A percentile compares a stretch with the other conserved stretches of the same genome.
phyloP scores from a whole-genome alignment of 208 protist species.

The Trypanosomatidae sp. region DNA sequence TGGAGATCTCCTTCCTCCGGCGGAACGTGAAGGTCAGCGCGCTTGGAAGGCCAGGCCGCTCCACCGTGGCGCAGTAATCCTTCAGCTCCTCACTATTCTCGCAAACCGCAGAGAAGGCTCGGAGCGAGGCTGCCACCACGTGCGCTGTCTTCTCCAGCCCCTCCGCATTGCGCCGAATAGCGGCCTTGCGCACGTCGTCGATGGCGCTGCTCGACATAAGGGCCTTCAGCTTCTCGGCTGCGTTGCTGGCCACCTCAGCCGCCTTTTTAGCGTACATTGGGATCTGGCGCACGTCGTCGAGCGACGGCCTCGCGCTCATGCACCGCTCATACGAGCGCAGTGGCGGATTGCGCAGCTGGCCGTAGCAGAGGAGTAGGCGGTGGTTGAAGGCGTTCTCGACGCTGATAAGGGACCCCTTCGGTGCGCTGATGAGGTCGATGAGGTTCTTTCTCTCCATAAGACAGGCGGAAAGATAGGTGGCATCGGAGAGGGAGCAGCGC shows the following conservation, averaged over 20 bases:
- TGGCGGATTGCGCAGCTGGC: constrained; percentile 62
- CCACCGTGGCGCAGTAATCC: constrained; percentile 47
- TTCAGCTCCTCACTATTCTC: constrained; percentile 45
- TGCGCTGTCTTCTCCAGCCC: constrained; percentile 58
- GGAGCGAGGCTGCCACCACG: constrained; percentile 44
- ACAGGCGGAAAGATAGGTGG: constrained; percentile 64
- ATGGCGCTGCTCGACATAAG: constrained; percentile 33
- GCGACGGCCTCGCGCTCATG: constrained; percentile 48
- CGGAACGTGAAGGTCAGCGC: constrained; percentile 48
- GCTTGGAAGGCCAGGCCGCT: constrained; percentile 44
- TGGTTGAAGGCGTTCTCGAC: constrained; percentile 83
- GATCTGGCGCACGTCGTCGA: constrained; percentile 42
- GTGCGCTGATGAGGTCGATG: constrained; percentile 57
- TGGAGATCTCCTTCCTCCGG: constrained; percentile 34
- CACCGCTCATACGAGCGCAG: constrained; percentile 73
- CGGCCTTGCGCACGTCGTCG: constrained; percentile 35
- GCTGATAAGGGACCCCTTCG: constrained; percentile 54
- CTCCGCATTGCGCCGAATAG: constrained; percentile 33
- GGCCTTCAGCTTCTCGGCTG: constrained; percentile 54
- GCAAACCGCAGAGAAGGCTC: constrained; percentile 47
- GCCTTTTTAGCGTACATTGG: constrained; percentile 56
- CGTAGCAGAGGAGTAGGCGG: constrained; percentile 71
- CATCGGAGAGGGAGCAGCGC: constrained; percentile 62
- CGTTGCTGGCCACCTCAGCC: constrained; percentile 44
- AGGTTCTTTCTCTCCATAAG: constrained; percentile 74